These are phyloP conservation scores for Botrytis medusae DNA, from an alignment of 2,329 filamentous ascomycete genomes.

Conservation along the genomic window DNA sequence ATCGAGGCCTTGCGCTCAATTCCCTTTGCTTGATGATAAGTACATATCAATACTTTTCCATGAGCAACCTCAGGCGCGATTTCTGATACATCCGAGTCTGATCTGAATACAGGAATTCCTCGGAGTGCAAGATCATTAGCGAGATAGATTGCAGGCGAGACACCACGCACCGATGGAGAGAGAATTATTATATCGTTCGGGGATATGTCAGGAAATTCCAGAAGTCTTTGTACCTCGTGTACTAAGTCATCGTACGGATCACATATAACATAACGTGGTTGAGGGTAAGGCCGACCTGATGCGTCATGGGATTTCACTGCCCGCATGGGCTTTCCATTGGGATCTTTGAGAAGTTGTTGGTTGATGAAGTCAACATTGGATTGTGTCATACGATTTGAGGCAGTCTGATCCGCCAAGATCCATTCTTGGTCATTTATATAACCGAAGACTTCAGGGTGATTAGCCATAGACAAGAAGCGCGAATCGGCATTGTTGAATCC, in stretches of 20 bases:
- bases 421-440: constrained; percentile 13
- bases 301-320: constrained; percentile 9
- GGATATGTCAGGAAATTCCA: background rate
- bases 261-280: constrained; percentile 18
- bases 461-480: constrained; percentile 16
- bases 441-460: constrained; percentile 7
- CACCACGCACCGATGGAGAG: constrained; percentile 9
- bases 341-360: constrained; percentile 5
- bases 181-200: constrained; percentile 17
- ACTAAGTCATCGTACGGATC: constrained; percentile 10
- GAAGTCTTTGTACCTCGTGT: constrained; percentile 6
- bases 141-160: background rate
- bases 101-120: constrained; percentile 16
- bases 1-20: constrained; percentile 17
- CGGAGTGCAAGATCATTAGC: constrained; percentile 16
- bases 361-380: constrained; percentile 20
- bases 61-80: constrained; percentile 11
- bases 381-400: constrained; percentile 17
- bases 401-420: constrained; percentile 11
- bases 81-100: constrained; percentile 16
- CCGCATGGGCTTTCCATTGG: constrained; percentile 12
- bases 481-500: constrained; percentile 21
- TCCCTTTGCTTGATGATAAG: constrained; percentile 18
- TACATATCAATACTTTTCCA: constrained; percentile 12
- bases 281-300: constrained; percentile 6